A percentile compares a stretch with the other conserved stretches of the same genome.
These are phyloP conservation scores for Suhomyces wounanorum DNA, from an alignment of 1,139 yeast genomes.

Conservation along the genomic window DNA sequence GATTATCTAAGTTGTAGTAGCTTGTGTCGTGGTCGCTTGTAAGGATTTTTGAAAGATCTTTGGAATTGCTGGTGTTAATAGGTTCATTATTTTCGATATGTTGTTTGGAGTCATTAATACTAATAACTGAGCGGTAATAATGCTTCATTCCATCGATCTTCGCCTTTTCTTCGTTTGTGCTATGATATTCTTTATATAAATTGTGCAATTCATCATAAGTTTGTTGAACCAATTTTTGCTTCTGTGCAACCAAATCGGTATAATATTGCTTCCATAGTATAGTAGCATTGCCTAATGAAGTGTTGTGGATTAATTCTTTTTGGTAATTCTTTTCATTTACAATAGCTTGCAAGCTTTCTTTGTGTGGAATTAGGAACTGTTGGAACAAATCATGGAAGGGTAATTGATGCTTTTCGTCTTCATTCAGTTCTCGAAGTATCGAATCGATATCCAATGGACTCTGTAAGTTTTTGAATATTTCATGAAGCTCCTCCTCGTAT, in stretches of 20 bases:
- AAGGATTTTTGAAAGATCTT: conserved; percentile 9
- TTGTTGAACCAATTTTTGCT: conserved; percentile 26
- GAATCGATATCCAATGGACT: conserved; percentile 40
- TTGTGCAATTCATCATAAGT: conserved; percentile 28
- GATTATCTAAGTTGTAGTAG: conserved; percentile 27
- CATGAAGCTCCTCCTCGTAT: conserved; percentile 33
- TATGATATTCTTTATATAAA: conserved; percentile 30
- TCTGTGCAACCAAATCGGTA: conserved; percentile 24
- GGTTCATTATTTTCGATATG: conserved; percentile 8
- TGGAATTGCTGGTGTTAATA: conserved; percentile 11
- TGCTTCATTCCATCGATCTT: conserved; percentile 20
- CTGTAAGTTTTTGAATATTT: conserved; percentile 31
- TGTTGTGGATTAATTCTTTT: conserved; percentile 24
- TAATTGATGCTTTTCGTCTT: conserved; percentile 14
- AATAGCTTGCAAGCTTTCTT: conserved; percentile 27
- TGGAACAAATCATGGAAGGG: conserved; percentile 37
- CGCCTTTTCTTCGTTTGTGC: conserved; percentile 20
- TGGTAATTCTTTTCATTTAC: conserved; percentile 37
- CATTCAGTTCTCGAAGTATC: conserved; percentile 17
- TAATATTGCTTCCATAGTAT: conserved; percentile 40
- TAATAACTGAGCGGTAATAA: conserved; percentile 36
- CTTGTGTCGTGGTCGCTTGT: conserved; percentile 29
- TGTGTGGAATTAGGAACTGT: conserved; percentile 28
- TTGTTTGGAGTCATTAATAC: conserved; percentile 21
- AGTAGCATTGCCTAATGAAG: conserved; percentile 29